Conservation (phyloP, 345 rosid genomes). For the Populus nigra region DNA sequence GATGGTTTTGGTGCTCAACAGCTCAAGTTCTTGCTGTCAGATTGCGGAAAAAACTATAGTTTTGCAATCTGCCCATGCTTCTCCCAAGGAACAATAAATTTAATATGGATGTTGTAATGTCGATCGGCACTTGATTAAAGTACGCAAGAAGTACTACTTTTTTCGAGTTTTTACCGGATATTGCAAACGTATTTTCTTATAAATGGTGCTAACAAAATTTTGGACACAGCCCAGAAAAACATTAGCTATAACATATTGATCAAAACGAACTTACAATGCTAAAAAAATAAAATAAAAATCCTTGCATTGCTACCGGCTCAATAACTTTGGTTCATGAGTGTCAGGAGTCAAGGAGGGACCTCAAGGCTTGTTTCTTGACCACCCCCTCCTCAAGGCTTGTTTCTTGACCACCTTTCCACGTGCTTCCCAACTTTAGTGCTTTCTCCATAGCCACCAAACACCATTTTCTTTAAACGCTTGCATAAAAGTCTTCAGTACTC, state of each 20-base stretch:
- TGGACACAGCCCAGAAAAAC: too few species aligned
- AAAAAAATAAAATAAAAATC: background rate
- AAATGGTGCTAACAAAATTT: too few species aligned
- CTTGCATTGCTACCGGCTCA: background rate
- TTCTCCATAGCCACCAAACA: slow-evolving; percentile 48
- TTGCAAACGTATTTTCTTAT: background rate
- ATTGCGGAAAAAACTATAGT: background rate
- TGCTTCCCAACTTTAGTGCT: slow-evolving; percentile 44
- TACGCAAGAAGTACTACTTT: background rate
- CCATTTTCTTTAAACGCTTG: slow-evolving; percentile 43
- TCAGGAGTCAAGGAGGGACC: slow-evolving; percentile 46
- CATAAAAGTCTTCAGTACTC: slow-evolving; percentile 46
- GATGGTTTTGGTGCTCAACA: background rate
- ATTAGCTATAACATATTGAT: background rate
- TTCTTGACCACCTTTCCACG: slow-evolving; percentile 73
- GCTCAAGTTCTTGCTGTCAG: background rate
- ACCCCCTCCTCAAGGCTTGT: slow-evolving; percentile 46
- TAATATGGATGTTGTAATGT: background rate
- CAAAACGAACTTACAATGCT: background rate
- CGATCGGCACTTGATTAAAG: background rate
- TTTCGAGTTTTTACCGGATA: background rate
- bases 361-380: slow-evolving; percentile 61
- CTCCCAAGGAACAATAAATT: background rate
- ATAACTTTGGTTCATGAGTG: slow-evolving; percentile 12
- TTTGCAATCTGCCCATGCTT: background rate